These are phyloP conservation scores for Elymus sibiricus DNA, from an alignment of 176 grass and related monocot species.

Conservation along the genomic window DNA sequence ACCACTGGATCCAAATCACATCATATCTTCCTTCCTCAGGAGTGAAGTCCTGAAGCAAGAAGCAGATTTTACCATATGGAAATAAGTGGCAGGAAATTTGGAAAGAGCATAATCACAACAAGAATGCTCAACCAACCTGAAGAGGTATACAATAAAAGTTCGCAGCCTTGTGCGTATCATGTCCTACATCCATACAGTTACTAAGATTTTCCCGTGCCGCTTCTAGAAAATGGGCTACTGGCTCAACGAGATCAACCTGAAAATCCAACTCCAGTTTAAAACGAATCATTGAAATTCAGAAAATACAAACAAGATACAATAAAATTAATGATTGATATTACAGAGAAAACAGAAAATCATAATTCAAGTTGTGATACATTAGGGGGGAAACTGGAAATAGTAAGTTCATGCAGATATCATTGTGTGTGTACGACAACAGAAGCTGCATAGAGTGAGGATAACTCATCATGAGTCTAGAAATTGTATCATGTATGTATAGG, in stretches of 20 bases:
- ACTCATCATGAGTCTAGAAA: background rate
- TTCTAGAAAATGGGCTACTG: conserved; percentile 93
- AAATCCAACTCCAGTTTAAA: conserved; percentile 10
- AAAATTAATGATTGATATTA: background rate
- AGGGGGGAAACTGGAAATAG: background rate
- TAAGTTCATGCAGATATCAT: background rate
- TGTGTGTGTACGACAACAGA: background rate
- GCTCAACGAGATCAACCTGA: conserved; percentile 98
- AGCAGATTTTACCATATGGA: background rate
- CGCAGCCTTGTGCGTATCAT: conserved; percentile 55
- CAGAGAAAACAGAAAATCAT: background rate
- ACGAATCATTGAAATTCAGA: background rate
- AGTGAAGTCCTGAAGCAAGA: conserved; percentile 66
- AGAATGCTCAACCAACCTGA: conserved; percentile 66
- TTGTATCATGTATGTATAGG: background rate
- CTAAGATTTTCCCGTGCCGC: conserved; percentile 77
- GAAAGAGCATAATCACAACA: background rate
- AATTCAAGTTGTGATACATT: background rate
- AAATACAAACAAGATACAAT: background rate
- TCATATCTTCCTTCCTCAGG: conserved; percentile 91
- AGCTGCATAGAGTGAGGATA: background rate
- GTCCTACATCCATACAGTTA: conserved; percentile 40
- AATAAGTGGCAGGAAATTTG: background rate
- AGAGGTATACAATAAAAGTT: conserved; percentile 93
- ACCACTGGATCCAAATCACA: conserved; percentile 99